Conservation (phyloP, 345 rosid genomes). For the Sapria himalayana region DNA sequence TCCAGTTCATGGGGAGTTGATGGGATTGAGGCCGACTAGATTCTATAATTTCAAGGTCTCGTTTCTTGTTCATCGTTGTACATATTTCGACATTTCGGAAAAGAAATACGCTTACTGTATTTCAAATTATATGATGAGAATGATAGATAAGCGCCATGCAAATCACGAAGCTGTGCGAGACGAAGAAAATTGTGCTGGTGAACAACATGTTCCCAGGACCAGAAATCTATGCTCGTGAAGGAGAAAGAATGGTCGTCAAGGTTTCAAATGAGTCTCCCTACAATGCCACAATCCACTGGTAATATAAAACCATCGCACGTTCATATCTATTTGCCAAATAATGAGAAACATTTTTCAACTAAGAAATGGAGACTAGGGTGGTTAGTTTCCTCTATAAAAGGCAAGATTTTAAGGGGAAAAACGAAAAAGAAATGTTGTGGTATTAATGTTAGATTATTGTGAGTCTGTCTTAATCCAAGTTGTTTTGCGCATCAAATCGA, state of each 20-base stretch:
- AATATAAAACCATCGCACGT: neutral
- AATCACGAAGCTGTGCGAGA: constrained; percentile 41
- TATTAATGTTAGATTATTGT: too few species aligned
- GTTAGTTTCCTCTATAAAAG: too few species aligned
- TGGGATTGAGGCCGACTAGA: constrained; percentile 26
- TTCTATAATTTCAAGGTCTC: constrained; percentile 61
- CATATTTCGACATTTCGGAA: too few species aligned
- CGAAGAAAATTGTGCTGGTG: constrained; percentile 39
- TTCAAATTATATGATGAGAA: too few species aligned
- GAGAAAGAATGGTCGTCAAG: constrained; percentile 38
- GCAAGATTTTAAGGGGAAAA: too few species aligned
- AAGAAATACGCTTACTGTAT: too few species aligned
- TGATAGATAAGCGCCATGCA: constrained; percentile 35
- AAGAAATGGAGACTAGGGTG: too few species aligned
- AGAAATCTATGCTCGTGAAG: constrained; percentile 50
- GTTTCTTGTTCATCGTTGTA: neutral
- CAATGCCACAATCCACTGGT: constrained; percentile 77
- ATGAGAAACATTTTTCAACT: too few species aligned
- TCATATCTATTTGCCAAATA: too few species aligned
- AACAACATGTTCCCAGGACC: constrained; percentile 69
- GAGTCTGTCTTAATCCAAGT: too few species aligned
- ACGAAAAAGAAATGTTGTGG: too few species aligned
- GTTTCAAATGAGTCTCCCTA: constrained; percentile 55
- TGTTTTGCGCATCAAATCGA: too few species aligned
- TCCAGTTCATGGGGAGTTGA: constrained; percentile 15